Evolutionary conservation across 208 protist species (phyloP), one percentile per base, ranked within the genome.

Genomic region (Leishmania turanica): DNA sequence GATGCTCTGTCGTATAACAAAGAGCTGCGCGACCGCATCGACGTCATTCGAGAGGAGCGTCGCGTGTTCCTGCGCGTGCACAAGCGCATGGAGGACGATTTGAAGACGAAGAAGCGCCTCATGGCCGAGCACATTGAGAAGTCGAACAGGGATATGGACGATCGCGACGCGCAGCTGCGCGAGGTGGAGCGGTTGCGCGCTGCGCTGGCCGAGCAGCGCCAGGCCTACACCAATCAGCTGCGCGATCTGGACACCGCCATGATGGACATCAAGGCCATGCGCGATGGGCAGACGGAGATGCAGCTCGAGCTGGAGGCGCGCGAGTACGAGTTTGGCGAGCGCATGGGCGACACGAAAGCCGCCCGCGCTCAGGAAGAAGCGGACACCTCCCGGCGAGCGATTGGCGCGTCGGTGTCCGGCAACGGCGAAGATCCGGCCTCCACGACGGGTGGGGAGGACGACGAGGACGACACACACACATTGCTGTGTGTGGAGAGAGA

Each of bases 41-140:
- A 99, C 88, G 97, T 98, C 84, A 97, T 99, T 40, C 89, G 98
- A 31, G 94, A 97, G 62, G 98, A 99, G 87, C 93, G 98, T 19
- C 90, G 97, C 49, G 97, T 99, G 15, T 99, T 99, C 85, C 98
- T 99, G 87, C 95, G 92, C n/a, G 95, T 99, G 68, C 97, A 99
- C 89, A 98, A 98, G 79, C 96, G 96, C 80, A 92, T 99, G 87
- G 98, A 99, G 83, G 91, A 96, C 56, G 96, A 99, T 82, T 87
- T 99, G 15, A 87, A 89, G 47, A 86, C 93, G 47, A 97, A 98
- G 88, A 99, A 99, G 89, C 89, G 91, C 51, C 78, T 92, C 71
- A 99, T 99, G 97, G 95, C 97, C 3, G 91, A 98, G 54, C 93
- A 98, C 66, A 98, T 99, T 80, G 98, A 99, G 79, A 91, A 95